phyloP scores from a whole-genome alignment of 129 eudicot species.

The Artemisia annua region DNA sequence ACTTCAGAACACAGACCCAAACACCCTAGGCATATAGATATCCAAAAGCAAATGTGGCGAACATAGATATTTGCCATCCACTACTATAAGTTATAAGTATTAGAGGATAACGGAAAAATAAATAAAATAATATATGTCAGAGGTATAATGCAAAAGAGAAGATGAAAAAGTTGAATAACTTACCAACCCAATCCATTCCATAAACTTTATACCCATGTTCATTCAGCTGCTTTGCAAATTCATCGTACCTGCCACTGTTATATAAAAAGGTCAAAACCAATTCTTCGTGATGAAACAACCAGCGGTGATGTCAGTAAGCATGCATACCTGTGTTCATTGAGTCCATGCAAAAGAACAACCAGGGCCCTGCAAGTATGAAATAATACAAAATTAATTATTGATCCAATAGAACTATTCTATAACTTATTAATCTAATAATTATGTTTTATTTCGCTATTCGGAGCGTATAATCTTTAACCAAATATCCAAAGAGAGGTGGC shows the following conservation, averaged over 20 bases:
- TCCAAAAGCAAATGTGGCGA: no score
- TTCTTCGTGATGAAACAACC: neutral
- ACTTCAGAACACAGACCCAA: no score
- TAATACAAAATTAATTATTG: conserved; percentile 13
- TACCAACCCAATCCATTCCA: conserved; percentile 98
- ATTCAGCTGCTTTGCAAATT: conserved; percentile 86
- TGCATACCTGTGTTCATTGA: conserved; percentile 82
- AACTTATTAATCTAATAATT: neutral
- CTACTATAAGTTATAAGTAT: no score
- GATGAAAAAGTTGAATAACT: conserved; percentile 32
- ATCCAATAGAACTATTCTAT: neutral
- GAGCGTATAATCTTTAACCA: no score
- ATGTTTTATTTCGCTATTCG: neutral
- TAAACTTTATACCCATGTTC: conserved; percentile 81
- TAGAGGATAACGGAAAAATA: no score
- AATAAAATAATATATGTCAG: no score
- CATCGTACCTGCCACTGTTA: conserved; percentile 82
- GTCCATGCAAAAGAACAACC: conserved; percentile 81
- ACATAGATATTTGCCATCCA: no score
- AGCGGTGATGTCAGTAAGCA: neutral
- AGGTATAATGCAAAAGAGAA: neutral
- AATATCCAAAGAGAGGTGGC: no score
- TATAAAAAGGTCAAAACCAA: neutral
- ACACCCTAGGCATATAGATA: no score
- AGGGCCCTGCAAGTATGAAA: conserved; percentile 59